A percentile compares a stretch with the other conserved stretches of the same genome.
phyloP scores from a whole-genome alignment of 2,329 filamentous ascomycete species.

The Lasiodiplodia theobromae region DNA sequence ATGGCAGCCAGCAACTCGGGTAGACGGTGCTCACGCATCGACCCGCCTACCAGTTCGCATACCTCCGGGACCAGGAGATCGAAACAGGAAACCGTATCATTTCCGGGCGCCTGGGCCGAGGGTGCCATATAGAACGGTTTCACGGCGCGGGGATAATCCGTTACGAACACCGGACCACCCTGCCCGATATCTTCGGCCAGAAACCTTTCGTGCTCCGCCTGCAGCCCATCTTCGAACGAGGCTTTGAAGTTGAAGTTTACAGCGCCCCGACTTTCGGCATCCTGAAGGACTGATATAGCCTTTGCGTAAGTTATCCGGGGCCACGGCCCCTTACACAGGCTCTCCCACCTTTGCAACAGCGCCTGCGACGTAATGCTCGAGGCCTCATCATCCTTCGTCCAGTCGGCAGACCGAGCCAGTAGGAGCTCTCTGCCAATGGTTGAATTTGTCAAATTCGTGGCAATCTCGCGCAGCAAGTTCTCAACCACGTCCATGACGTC shows the following conservation, averaged over 20 bases:
- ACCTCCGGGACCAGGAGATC: constrained; percentile 86
- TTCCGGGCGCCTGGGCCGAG: constrained; percentile 34
- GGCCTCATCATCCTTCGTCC: constrained; percentile 43
- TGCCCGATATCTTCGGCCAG: constrained; percentile 73
- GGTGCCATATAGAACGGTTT: constrained; percentile 93
- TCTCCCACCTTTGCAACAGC: constrained; percentile 75
- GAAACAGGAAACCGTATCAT: constrained; percentile 81
- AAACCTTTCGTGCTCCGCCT: constrained; percentile 92
- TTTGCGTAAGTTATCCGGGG: constrained; percentile 82
- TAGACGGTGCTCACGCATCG: constrained; percentile 84
- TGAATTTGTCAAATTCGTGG: constrained; percentile 58
- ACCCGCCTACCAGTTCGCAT: constrained; percentile 87
- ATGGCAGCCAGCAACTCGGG: constrained; percentile 73
- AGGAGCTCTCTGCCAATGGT: constrained; percentile 64
- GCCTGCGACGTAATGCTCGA: constrained; percentile 54
- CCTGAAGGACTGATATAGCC: constrained; percentile 73
- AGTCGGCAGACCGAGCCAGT: constrained; percentile 49
- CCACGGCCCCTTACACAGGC: constrained; percentile 76
- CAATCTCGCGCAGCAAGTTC: constrained; percentile 71
- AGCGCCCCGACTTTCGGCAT: constrained; percentile 59
- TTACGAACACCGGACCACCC: constrained; percentile 82
- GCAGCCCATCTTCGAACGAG: constrained; percentile 75
- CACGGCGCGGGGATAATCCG: constrained; percentile 84
- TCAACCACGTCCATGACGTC: constrained; percentile 83
- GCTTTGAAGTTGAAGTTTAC: constrained; percentile 72